Conservation (phyloP, 345 rosid genomes). For the Ceriops decandra region DNA sequence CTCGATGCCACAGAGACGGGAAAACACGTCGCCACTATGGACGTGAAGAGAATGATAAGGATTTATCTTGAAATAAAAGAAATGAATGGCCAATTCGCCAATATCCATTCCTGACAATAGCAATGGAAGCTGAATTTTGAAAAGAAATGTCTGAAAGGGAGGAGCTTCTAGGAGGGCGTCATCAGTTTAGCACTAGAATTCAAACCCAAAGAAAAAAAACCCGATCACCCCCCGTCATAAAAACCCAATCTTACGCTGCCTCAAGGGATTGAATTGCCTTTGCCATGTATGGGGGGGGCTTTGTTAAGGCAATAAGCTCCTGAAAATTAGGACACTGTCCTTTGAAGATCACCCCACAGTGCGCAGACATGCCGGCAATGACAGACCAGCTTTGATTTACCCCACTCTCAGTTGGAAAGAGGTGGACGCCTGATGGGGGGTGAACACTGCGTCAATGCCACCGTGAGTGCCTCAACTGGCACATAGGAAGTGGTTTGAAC, state of each 20-base stretch:
- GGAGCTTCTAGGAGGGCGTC: background rate
- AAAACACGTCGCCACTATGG: too few species aligned
- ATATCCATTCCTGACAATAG: conserved; percentile 9
- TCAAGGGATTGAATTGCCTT: background rate
- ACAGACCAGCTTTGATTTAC: conserved; percentile 32
- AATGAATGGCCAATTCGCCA: conserved; percentile 8
- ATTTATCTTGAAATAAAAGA: background rate
- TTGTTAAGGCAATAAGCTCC: conserved; percentile 34
- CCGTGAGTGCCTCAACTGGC: conserved; percentile 6
- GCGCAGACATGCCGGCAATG: conserved; percentile 32
- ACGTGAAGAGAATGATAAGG: too few species aligned
- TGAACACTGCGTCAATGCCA: conserved; percentile 11
- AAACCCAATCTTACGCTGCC: conserved; percentile 12
- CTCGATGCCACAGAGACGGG: too few species aligned
- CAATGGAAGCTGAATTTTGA: conserved; percentile 16
- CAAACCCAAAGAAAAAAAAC: too few species aligned
- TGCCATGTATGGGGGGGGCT: conserved; percentile 31
- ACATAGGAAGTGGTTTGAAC: conserved; percentile 18
- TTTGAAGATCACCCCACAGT: conserved; percentile 40
- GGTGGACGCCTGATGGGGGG: conserved; percentile 31
- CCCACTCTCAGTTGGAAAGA: conserved; percentile 47
- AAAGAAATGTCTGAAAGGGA: background rate
- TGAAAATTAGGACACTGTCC: conserved; percentile 44
- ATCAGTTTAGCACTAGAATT: too few species aligned
- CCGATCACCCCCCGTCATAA: conserved; percentile 49